phyloP scores from a whole-genome alignment of 768 basidiomycete genomes.

The Suillus brevipes region DNA sequence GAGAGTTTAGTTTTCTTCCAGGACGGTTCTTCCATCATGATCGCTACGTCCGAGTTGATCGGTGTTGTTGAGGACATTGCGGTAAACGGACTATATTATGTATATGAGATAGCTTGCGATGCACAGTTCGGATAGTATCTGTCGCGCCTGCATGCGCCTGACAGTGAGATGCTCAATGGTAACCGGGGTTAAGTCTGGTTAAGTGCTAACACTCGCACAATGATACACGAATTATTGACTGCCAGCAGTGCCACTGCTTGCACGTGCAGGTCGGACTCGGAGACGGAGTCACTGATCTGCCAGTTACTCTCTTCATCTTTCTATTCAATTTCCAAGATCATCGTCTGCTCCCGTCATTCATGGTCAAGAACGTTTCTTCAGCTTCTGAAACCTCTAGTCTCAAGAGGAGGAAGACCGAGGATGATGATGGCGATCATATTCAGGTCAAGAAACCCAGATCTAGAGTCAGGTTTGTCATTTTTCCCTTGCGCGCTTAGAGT shows the following conservation, averaged over 20 bases:
- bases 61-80: background rate
- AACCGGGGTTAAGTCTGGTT: background rate
- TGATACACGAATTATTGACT: background rate
- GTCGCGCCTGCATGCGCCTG: background rate
- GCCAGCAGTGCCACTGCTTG: background rate
- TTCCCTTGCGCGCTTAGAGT: constrained; percentile 6
- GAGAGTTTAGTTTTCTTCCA: constrained; percentile 68
- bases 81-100: background rate
- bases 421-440: constrained; percentile 46
- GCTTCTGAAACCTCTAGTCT: constrained; percentile 35
- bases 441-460: constrained; percentile 66
- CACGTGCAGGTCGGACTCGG: constrained; percentile 31
- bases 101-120: background rate
- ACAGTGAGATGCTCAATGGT: background rate
- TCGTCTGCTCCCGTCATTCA: constrained; percentile 12
- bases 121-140: background rate
- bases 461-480: constrained; percentile 65
- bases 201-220: background rate
- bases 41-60: background rate
- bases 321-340: constrained; percentile 32
- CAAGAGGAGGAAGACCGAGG: constrained; percentile 67
- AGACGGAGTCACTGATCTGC: constrained; percentile 9
- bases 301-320: constrained; percentile 22
- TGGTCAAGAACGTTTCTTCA: constrained; percentile 29
- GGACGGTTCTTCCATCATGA: constrained; percentile 35